A percentile compares a stretch with the other conserved stretches of the same genome.
phyloP scores from a whole-genome alignment of 108 stramenopile genomes.

The Stephanodiscus triporus region DNA sequence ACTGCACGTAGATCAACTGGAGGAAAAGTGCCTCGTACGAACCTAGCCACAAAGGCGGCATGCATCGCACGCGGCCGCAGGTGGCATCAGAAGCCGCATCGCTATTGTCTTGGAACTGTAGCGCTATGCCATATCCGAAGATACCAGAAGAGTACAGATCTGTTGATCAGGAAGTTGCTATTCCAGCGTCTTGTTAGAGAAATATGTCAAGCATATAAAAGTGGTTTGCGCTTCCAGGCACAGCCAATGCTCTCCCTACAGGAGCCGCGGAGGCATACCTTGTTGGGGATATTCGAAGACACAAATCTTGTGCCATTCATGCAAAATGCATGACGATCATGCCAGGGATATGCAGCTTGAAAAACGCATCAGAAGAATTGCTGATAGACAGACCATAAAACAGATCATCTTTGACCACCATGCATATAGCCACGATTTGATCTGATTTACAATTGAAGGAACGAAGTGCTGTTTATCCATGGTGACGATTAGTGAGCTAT shows the following conservation, averaged over 20 bases:
- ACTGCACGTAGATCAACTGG: constrained; percentile 73
- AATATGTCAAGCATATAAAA: constrained; percentile 59
- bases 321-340: constrained; percentile 77
- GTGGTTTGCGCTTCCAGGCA: constrained; percentile 59
- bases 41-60: constrained; percentile 61
- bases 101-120: constrained; percentile 63
- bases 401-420: too few relatives aligned
- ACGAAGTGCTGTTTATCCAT: too few relatives aligned
- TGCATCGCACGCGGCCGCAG: constrained; percentile 27
- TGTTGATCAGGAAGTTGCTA: constrained; percentile 68
- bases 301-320: constrained; percentile 66
- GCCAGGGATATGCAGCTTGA: constrained; percentile 17
- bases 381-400: too few relatives aligned
- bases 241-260: constrained; percentile 59
- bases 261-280: constrained; percentile 69
- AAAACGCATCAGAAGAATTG: constrained; percentile 25
- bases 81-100: constrained; percentile 25
- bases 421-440: too few relatives aligned
- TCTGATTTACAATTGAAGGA: too few relatives aligned
- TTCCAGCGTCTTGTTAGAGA: constrained; percentile 61
- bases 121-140: constrained; percentile 68
- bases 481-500: too few relatives aligned
- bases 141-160: constrained; percentile 67
- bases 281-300: constrained; percentile 65
- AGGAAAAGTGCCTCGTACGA: constrained; percentile 60